These are phyloP conservation scores for Alternaria sp. DNA, from an alignment of 2,329 filamentous ascomycete genomes.

Conservation along the genomic window DNA sequence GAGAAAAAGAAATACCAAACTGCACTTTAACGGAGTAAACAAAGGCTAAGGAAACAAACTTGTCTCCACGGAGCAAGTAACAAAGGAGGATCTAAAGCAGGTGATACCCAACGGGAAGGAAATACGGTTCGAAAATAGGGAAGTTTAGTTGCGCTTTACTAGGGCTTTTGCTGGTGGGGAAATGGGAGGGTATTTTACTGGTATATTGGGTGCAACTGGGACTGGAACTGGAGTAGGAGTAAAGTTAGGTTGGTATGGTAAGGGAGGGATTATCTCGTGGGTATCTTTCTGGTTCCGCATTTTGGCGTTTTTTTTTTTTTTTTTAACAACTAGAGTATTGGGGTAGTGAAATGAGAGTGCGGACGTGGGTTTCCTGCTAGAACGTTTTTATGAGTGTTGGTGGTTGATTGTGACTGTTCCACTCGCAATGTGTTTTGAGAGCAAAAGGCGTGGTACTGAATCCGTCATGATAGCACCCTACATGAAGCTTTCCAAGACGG, in stretches of 20 bases:
- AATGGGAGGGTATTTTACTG: background rate
- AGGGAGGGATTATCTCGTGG: background rate
- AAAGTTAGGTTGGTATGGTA: background rate
- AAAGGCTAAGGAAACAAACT: background rate
- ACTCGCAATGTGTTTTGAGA: background rate
- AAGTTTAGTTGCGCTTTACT: background rate
- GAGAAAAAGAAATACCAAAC: background rate
- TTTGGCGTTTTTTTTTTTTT: background rate
- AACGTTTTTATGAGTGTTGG: background rate
- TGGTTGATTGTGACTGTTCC: background rate
- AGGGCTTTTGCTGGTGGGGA: background rate
- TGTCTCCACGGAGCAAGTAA: background rate
- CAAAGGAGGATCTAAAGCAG: background rate
- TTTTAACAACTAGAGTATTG: background rate
- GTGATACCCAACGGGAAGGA: background rate
- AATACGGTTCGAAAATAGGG: background rate
- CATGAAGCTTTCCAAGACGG: background rate
- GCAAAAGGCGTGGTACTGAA: background rate
- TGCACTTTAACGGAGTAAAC: background rate
- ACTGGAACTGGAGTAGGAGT: background rate
- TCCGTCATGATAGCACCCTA: background rate
- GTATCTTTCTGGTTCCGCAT: background rate
- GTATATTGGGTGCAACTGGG: background rate
- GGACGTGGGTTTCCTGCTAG: background rate
- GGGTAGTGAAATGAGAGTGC: background rate